Percentiles rank a stretch among this genome's conserved stretches.
phyloP scores from a whole-genome alignment of 345 rosid genomes.

The Eucalyptus regnans region DNA sequence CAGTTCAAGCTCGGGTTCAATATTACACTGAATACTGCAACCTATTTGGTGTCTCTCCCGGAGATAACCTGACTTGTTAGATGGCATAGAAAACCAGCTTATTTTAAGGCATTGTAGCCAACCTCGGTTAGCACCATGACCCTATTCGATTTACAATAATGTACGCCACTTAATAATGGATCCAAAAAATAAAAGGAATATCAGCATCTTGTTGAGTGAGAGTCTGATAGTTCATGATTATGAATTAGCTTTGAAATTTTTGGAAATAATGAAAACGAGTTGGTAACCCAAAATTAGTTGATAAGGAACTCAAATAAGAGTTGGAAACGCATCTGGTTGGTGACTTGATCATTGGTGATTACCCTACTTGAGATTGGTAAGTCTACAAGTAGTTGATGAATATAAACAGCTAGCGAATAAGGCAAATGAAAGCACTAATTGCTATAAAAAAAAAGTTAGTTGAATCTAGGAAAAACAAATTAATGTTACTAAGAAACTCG shows the following conservation, averaged over 20 bases:
- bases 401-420: too few relatives aligned
- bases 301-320: too few relatives aligned
- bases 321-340: too few relatives aligned
- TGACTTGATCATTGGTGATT: not conserved
- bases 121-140: not conserved
- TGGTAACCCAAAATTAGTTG: too few relatives aligned
- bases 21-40: conserved; percentile 6
- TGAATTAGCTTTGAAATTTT: not conserved
- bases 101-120: not conserved
- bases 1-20: conserved; percentile 18
- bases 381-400: too few relatives aligned
- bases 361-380: too few relatives aligned
- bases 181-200: not conserved
- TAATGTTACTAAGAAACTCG: too few relatives aligned
- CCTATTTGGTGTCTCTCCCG: not conserved
- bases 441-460: too few relatives aligned
- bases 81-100: not conserved
- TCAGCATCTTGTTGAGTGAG: not conserved
- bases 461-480: too few relatives aligned
- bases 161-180: not conserved
- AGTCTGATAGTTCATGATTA: not conserved
- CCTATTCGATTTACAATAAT: not conserved
- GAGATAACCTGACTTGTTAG: not conserved
- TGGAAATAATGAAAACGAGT: not conserved
- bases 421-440: too few relatives aligned